Conservation (phyloP, 148 eudicot genomes). For the Cornus suecica region DNA sequence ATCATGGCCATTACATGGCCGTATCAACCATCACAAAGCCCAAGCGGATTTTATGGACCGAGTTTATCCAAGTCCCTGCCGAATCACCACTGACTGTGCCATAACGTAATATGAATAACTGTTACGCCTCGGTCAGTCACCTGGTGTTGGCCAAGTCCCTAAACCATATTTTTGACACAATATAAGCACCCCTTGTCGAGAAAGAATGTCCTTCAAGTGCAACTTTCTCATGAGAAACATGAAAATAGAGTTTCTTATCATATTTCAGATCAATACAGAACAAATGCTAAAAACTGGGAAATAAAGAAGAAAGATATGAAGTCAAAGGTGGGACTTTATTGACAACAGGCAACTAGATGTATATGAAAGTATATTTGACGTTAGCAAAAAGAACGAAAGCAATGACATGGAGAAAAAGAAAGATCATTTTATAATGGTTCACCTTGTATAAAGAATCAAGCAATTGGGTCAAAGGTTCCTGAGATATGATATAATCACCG, state of each 20-base stretch:
- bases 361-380: too few relatives aligned
- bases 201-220: neutral
- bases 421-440: neutral
- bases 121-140: too few relatives aligned
- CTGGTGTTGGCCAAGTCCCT: too few relatives aligned
- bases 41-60: too few relatives aligned
- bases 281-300: neutral
- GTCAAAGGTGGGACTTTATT: neutral
- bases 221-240: neutral
- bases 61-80: too few relatives aligned
- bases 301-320: neutral
- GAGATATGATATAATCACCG: slow-evolving; percentile 47
- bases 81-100: too few relatives aligned
- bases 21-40: too few relatives aligned
- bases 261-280: neutral
- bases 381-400: neutral
- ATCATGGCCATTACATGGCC: too few relatives aligned
- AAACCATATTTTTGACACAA: too few relatives aligned
- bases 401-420: neutral
- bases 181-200: too few relatives aligned
- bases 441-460: slow-evolving; percentile 72
- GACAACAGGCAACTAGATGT: neutral
- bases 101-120: neutral
- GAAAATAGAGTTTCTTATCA: neutral
- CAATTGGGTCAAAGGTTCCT: slow-evolving; percentile 50